Percentiles rank a stretch among this genome's conserved stretches.
Evolutionary conservation across 2,329 filamentous ascomycete species (phyloP).

Genomic region (Aureobasidium pullulans): DNA sequence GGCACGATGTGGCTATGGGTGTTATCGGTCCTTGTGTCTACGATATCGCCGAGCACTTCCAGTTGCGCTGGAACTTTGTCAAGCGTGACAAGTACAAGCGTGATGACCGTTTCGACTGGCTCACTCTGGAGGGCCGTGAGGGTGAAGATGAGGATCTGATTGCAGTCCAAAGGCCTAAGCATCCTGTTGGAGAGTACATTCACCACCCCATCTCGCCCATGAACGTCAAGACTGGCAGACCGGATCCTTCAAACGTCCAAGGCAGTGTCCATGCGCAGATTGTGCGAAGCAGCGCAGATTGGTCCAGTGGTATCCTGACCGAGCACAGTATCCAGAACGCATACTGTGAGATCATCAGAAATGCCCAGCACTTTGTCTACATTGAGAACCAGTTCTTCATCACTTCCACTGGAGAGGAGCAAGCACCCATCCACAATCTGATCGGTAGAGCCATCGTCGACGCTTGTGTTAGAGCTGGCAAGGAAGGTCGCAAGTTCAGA

Average conservation of each 20-base stretch:
- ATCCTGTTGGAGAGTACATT: conserved; percentile 81
- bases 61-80: conserved; percentile 91
- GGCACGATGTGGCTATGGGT: conserved; percentile 94
- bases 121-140: conserved; percentile 67
- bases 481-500: conserved; percentile 79
- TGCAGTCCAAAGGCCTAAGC: conserved; percentile 79
- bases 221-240: conserved; percentile 51
- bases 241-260: conserved; percentile 39
- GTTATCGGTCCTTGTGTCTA: conserved; percentile 83
- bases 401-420: conserved; percentile 83
- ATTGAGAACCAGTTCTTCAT: conserved; percentile 99
- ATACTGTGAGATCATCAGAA: conserved; percentile 75
- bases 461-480: conserved; percentile 70
- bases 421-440: conserved; percentile 77
- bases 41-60: conserved; percentile 93
- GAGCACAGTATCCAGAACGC: conserved; percentile 86
- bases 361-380: conserved; percentile 88
- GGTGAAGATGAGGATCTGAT: conserved; percentile 77
- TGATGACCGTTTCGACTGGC: conserved; percentile 74
- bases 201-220: conserved; percentile 69
- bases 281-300: conserved; percentile 84
- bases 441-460: conserved; percentile 88
- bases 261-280: conserved; percentile 77
- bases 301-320: conserved; percentile 82
- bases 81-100: conserved; percentile 98